phyloP scores from a whole-genome alignment of 2,329 filamentous ascomycete genomes.

The Trichoderma oligosporum region DNA sequence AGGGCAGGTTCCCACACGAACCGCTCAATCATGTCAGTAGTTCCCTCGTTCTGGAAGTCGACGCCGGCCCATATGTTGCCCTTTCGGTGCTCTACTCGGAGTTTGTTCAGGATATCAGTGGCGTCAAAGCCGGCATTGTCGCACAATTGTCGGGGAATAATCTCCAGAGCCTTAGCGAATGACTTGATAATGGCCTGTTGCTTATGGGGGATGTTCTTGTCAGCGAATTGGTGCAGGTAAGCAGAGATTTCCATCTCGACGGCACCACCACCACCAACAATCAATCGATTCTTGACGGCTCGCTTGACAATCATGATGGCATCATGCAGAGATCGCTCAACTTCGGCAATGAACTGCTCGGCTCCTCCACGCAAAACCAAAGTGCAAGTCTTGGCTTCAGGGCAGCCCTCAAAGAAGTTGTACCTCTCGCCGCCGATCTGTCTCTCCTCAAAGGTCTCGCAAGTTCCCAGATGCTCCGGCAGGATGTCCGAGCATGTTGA shows the following conservation, averaged over 20 bases:
- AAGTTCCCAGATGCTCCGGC: constrained; percentile 82
- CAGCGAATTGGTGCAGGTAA: constrained; percentile 87
- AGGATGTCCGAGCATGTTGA: constrained; percentile 96
- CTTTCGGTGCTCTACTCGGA: constrained; percentile 94
- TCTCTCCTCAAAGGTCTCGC: constrained; percentile 86
- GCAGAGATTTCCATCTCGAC: constrained; percentile 95
- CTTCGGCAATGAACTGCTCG: constrained; percentile 98
- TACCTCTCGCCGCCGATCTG: constrained; percentile 97
- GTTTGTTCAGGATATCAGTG: constrained; percentile 93
- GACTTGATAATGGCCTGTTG: constrained; percentile 97
- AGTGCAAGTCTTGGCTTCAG: constrained; percentile 93
- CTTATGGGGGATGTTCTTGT: constrained; percentile 89
- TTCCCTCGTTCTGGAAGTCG: constrained; percentile 88
- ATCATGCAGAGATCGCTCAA: constrained; percentile 95
- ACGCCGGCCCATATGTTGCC: constrained; percentile 93
- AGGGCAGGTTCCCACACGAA: constrained; percentile 98
- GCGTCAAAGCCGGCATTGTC: constrained; percentile 98
- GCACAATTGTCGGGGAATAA: constrained; percentile 94
- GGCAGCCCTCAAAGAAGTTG: constrained; percentile 98
- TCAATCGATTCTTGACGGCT: constrained; percentile 87
- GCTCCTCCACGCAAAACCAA: constrained; percentile 91
- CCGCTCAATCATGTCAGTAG: constrained; percentile 87
- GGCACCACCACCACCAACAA: constrained; percentile 92
- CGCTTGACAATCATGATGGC: constrained; percentile 99
- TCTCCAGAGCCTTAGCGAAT: constrained; percentile 94